These are phyloP conservation scores for Spirogloea muscicola DNA, from an alignment of 139 green algal genomes.

Conservation along the genomic window DNA sequence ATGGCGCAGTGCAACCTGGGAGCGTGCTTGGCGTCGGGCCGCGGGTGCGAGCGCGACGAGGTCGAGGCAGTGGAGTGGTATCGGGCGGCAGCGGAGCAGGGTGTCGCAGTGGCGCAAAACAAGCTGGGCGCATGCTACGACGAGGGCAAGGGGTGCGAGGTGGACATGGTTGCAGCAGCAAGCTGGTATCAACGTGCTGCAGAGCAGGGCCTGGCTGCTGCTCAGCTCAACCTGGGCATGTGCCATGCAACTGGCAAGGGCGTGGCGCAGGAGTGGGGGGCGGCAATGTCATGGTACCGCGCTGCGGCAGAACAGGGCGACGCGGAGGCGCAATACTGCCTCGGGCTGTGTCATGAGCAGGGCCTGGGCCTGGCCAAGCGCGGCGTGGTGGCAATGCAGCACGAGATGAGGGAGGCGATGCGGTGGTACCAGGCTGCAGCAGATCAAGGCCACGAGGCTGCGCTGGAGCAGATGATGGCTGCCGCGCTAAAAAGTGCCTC, in stretches of 20 bases:
- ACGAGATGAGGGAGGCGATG: background rate
- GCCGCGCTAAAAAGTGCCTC: too few relatives aligned
- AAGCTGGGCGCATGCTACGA: too few relatives aligned
- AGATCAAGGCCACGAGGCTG: slow-evolving; percentile 3
- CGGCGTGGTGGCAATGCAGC: background rate
- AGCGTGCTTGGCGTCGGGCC: too few relatives aligned
- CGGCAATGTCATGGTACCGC: slow-evolving; percentile 25
- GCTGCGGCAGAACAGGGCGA: slow-evolving; percentile 8
- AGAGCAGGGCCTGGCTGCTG: slow-evolving; percentile 20
- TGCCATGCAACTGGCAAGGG: slow-evolving; percentile 21
- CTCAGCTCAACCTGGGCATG: slow-evolving; percentile 16
- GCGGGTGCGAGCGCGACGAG: too few relatives aligned
- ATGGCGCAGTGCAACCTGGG: too few relatives aligned
- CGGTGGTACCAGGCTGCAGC: slow-evolving; percentile 9
- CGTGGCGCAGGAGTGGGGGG: slow-evolving; percentile 5
- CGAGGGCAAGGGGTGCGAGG: too few relatives aligned
- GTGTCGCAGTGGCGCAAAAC: too few relatives aligned
- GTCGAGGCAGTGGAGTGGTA: too few relatives aligned
- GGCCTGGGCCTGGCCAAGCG: background rate
- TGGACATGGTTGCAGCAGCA: background rate
- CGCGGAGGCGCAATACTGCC: background rate
- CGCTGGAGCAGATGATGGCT: too few relatives aligned
- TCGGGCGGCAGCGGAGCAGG: too few relatives aligned
- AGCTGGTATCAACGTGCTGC: slow-evolving; percentile 4
- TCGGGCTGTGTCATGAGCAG: slow-evolving; percentile 20